Conservation (phyloP, 2,329 filamentous ascomycete genomes). For the Alternaria incomplexa region DNA sequence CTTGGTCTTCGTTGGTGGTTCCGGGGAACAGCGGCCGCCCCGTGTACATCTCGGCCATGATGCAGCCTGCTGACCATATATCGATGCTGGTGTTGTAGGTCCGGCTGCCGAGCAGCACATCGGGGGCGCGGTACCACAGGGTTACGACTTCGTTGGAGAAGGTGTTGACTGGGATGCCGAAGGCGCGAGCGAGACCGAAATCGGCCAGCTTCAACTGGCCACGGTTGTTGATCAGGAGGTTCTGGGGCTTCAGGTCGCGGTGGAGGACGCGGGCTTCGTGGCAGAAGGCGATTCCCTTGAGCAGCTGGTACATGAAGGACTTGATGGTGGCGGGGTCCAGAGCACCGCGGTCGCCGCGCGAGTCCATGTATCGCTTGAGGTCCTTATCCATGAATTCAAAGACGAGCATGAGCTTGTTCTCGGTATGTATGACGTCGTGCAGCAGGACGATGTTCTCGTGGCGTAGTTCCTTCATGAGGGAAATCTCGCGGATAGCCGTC, state of each 20-base stretch:
- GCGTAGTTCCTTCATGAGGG: constrained; percentile 98
- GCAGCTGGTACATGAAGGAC: constrained; percentile 98
- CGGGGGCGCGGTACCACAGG: constrained; percentile 95
- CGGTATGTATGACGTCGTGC: constrained; percentile 98
- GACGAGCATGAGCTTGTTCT: constrained; percentile 99
- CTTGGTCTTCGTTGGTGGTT: constrained; percentile 97
- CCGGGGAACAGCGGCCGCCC: constrained; percentile 94
- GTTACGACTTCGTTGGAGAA: constrained; percentile 99
- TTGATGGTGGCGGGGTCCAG: constrained; percentile 92
- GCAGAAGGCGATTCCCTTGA: constrained; percentile 95
- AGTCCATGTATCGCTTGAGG: constrained; percentile 98
- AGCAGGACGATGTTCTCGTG: constrained; percentile 98
- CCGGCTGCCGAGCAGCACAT: constrained; percentile 89
- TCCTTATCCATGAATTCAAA: constrained; percentile 99
- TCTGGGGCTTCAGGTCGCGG: constrained; percentile 94
- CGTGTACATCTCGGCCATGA: constrained; percentile 99
- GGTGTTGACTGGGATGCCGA: constrained; percentile 96
- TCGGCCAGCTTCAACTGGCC: constrained; percentile 91
- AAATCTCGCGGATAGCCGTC: constrained; percentile 97
- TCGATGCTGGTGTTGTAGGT: constrained; percentile 99
- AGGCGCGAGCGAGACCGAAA: constrained; percentile 91
- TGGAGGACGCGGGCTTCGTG: constrained; percentile 97
- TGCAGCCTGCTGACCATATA: constrained; percentile 98
- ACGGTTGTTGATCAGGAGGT: constrained; percentile 91
- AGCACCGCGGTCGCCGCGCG: constrained; percentile 84